These are phyloP conservation scores for Didymellaceae sp. DNA, from an alignment of 2,329 filamentous ascomycete genomes.

Conservation along the genomic window DNA sequence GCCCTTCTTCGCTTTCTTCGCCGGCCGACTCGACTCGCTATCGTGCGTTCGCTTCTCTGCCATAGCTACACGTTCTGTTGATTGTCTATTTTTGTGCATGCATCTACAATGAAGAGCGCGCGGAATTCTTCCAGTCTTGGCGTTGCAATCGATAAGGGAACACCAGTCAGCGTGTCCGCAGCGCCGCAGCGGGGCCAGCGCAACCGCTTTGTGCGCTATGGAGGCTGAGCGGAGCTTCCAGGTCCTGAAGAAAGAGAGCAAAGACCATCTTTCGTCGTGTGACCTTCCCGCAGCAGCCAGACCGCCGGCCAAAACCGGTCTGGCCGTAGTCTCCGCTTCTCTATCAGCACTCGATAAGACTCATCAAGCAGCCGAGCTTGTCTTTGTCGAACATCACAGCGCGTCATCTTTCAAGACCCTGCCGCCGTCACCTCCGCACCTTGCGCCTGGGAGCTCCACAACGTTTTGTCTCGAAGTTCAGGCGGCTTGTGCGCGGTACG, in stretches of 20 bases:
- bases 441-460: conserved; percentile 23
- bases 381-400: conserved; percentile 31
- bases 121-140: conserved; percentile 31
- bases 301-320: conserved; percentile 25
- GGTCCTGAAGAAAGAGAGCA: background rate
- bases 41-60: conserved; percentile 65
- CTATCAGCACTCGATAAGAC: conserved; percentile 38
- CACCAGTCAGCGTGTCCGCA: background rate
- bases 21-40: conserved; percentile 41
- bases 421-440: conserved; percentile 31
- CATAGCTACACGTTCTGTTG: conserved; percentile 53
- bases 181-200: conserved; percentile 11
- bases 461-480: conserved; percentile 30
- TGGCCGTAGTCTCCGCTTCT: conserved; percentile 19
- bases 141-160: conserved; percentile 15
- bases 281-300: conserved; percentile 25
- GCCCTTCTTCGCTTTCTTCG: conserved; percentile 67
- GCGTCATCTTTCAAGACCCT: conserved; percentile 38
- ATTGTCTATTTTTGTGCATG: background rate
- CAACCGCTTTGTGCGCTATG: conserved; percentile 15
- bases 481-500: conserved; percentile 26
- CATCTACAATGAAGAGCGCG: conserved; percentile 6
- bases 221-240: conserved; percentile 10
- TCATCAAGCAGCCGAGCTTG: conserved; percentile 25
- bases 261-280: conserved; percentile 29